Conservation (phyloP, 768 basidiomycete species). For the Dioszegia hungarica region DNA sequence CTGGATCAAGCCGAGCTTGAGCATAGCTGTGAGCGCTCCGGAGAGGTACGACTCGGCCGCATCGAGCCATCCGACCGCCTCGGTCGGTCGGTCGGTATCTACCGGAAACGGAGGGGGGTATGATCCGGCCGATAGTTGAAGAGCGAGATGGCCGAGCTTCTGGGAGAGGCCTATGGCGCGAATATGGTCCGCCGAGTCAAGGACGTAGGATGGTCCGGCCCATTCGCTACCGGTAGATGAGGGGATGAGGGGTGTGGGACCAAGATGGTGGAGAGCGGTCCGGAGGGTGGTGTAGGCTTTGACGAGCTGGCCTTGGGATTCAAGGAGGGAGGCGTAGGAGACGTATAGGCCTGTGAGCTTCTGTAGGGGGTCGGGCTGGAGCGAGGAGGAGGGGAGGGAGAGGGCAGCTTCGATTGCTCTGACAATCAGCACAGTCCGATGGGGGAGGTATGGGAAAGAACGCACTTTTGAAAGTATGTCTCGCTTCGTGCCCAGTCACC, state of each 20-base stretch:
- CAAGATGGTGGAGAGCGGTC: slow-evolving; percentile 30
- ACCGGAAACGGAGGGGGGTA: slow-evolving; percentile 17
- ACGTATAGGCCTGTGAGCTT: slow-evolving; percentile 47
- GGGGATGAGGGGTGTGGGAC: slow-evolving; percentile 14
- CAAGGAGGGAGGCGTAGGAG: slow-evolving; percentile 34
- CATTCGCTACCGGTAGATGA: slow-evolving; percentile 5
- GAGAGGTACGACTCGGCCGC: slow-evolving; percentile 38
- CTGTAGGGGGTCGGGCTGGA: slow-evolving; percentile 38
- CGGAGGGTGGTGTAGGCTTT: slow-evolving; percentile 31
- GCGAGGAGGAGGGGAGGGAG: slow-evolving; percentile 23
- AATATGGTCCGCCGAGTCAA: slow-evolving; percentile 28
- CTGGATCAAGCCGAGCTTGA: slow-evolving; percentile 18
- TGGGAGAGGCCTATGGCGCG: slow-evolving; percentile 42
- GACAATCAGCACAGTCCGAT: background rate
- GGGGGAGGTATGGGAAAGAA: background rate
- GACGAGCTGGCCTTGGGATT: slow-evolving; percentile 31
- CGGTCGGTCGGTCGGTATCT: background rate
- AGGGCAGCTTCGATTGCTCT: slow-evolving; percentile 43
- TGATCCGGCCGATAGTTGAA: slow-evolving; percentile 16
- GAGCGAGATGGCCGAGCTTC: slow-evolving; percentile 42
- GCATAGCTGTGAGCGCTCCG: slow-evolving; percentile 33
- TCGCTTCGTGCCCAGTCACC: slow-evolving; percentile 38
- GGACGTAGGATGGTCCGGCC: background rate
- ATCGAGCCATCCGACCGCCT: slow-evolving; percentile 17
- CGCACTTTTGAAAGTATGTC: slow-evolving; percentile 39